Evolutionary conservation across 768 basidiomycete genomes (phyloP).

Genomic region (Dacryopinax spathularia): DNA sequence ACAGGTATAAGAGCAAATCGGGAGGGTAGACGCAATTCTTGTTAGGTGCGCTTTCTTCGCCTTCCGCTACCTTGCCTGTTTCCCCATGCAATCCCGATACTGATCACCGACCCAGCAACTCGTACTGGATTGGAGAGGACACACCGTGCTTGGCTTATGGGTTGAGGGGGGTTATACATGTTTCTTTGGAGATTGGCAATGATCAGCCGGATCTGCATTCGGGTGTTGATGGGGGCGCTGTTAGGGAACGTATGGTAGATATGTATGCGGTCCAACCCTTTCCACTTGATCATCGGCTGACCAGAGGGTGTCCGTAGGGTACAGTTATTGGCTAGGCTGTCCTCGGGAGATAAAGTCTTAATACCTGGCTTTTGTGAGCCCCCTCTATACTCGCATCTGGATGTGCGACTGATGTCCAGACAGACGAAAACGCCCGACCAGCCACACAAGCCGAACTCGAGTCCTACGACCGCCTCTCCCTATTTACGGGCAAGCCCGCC

Average conservation of each 20-base stretch:
- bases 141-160: slow-evolving; percentile 92
- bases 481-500: slow-evolving; percentile 51
- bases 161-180: slow-evolving; percentile 84
- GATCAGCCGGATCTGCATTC: slow-evolving; percentile 74
- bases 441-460: slow-evolving; percentile 51
- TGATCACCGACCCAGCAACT: slow-evolving; percentile 61
- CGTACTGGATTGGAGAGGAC: slow-evolving; percentile 90
- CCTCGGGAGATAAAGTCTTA: slow-evolving; percentile 42
- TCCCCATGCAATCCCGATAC: background rate
- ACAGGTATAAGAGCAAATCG: slow-evolving; percentile 65
- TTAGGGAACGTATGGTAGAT: slow-evolving; percentile 82
- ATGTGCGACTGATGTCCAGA: background rate
- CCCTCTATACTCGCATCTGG: slow-evolving; percentile 10
- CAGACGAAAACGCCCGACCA: slow-evolving; percentile 54
- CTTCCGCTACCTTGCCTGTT: too few relatives aligned
- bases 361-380: slow-evolving; percentile 79
- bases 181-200: slow-evolving; percentile 62
- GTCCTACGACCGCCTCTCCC: slow-evolving; percentile 53
- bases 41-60: too few relatives aligned
- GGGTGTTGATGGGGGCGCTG: slow-evolving; percentile 83
- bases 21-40: slow-evolving; percentile 75
- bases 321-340: slow-evolving; percentile 57
- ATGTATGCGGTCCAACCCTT: slow-evolving; percentile 38
- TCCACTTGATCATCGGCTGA: background rate
- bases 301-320: slow-evolving; percentile 37